phyloP scores from a whole-genome alignment of 306 rosid species.

The Dicorynia guianensis region DNA sequence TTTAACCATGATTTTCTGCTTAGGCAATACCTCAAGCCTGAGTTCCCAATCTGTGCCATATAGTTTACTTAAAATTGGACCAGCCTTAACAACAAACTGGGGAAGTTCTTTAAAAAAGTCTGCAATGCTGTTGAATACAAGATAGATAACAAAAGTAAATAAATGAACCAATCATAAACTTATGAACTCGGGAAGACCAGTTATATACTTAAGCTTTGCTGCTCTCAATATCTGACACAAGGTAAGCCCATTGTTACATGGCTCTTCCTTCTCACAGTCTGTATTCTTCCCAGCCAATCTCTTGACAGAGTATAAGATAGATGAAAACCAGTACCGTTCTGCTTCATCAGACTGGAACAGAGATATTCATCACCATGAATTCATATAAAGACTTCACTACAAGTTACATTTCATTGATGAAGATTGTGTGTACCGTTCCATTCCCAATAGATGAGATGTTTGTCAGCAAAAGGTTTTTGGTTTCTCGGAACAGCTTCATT shows the following conservation, averaged over 20 bases:
- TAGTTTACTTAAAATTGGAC: slow-evolving; percentile 67
- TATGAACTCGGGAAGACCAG: slow-evolving; percentile 23
- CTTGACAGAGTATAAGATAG: slow-evolving; percentile 60
- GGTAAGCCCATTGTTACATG: slow-evolving; percentile 50
- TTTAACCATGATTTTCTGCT: slow-evolving; percentile 17
- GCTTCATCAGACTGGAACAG: slow-evolving; percentile 73
- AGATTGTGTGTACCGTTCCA: slow-evolving; percentile 51
- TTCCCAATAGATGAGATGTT: slow-evolving; percentile 57
- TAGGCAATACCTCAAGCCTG: slow-evolving; percentile 79
- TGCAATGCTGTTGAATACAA: slow-evolving; percentile 63
- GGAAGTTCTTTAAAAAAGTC: slow-evolving; percentile 97
- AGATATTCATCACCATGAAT: not conserved
- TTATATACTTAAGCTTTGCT: slow-evolving; percentile 79
- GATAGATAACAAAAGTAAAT: slow-evolving; percentile 37
- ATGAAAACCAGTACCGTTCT: slow-evolving; percentile 67
- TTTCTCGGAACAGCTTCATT: slow-evolving; percentile 57
- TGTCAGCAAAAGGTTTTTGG: slow-evolving; percentile 50
- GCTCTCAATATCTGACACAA: slow-evolving; percentile 77
- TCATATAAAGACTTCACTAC: slow-evolving; percentile 17
- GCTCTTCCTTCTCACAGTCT: slow-evolving; percentile 41
- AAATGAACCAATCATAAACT: slow-evolving; percentile 33
- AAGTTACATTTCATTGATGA: not conserved
- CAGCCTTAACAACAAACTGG: slow-evolving; percentile 89
- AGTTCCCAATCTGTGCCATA: slow-evolving; percentile 94
- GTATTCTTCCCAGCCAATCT: slow-evolving; percentile 51